These are phyloP conservation scores for Jaenimonas drosophilae DNA, from an alignment of 208 protist genomes.

Conservation along the genomic window DNA sequence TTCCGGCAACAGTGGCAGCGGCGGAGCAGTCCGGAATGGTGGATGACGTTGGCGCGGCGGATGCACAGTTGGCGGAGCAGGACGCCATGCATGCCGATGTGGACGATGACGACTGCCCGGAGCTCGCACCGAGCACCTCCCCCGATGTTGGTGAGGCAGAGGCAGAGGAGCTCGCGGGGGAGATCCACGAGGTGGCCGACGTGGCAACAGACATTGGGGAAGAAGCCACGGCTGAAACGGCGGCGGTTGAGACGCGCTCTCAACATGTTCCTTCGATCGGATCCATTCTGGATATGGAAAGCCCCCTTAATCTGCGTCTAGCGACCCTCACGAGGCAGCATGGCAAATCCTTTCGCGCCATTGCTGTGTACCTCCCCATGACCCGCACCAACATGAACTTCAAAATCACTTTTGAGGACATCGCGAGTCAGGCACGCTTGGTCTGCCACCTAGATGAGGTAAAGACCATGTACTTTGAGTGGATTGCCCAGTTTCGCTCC, in stretches of 20 bases:
- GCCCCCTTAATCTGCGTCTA: slow-evolving; percentile 76
- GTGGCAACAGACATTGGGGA: background rate
- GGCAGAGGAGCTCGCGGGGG: slow-evolving; percentile 27
- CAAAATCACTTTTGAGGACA: slow-evolving; percentile 70
- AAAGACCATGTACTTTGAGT: slow-evolving; percentile 53
- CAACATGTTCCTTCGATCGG: slow-evolving; percentile 16
- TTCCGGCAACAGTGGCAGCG: background rate
- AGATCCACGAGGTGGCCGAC: slow-evolving; percentile 14
- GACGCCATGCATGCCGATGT: background rate
- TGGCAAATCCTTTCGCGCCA: slow-evolving; percentile 75
- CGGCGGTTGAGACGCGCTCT: background rate
- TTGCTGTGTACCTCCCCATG: slow-evolving; percentile 54
- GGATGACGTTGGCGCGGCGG: background rate
- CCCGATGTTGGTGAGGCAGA: slow-evolving; percentile 18
- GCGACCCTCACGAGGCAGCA: slow-evolving; percentile 73
- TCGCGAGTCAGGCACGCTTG: slow-evolving; percentile 57
- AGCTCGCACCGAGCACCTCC: background rate
- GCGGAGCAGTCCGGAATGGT: background rate
- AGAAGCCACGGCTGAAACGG: background rate
- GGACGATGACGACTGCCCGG: background rate
- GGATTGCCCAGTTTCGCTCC: slow-evolving; percentile 65
- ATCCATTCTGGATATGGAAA: slow-evolving; percentile 63
- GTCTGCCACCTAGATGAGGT: slow-evolving; percentile 62
- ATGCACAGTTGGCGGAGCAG: background rate
- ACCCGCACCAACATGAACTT: slow-evolving; percentile 56